Percentiles rank a stretch among this genome's conserved stretches.
Evolutionary conservation across 495 filamentous ascomycete genomes (phyloP).

Genomic region (Hypoxylon lienhwacheense): DNA sequence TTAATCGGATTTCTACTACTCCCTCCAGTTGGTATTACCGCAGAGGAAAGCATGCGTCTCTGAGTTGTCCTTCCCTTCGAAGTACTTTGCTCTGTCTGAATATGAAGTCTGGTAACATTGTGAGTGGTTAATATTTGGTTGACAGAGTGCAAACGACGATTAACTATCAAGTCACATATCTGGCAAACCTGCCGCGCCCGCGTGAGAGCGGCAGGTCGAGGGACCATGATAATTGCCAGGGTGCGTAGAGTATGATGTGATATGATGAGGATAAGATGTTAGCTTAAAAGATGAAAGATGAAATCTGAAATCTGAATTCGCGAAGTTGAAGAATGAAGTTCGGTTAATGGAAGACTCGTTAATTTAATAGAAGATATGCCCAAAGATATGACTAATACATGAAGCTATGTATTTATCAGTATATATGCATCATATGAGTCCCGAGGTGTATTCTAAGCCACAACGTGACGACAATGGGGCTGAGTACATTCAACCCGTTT

Average conservation of each 20-base stretch:
- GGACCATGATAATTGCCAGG: conserved; percentile 13
- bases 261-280: not conserved
- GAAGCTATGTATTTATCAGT: too few species aligned
- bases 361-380: too few species aligned
- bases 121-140: conserved; percentile 10
- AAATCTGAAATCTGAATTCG: not conserved
- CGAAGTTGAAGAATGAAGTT: not conserved
- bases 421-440: not conserved
- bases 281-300: not conserved
- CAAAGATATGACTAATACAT: too few species aligned
- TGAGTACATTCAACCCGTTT: conserved; percentile 8
- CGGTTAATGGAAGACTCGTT: conserved; percentile 15
- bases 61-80: not conserved
- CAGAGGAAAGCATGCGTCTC: conserved; percentile 16
- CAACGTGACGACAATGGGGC: conserved; percentile 28
- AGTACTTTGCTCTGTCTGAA: not conserved
- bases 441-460: conserved; percentile 18
- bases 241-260: not conserved
- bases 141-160: conserved; percentile 19
- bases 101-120: conserved; percentile 11
- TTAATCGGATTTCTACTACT: not conserved
- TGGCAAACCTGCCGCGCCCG: conserved; percentile 31
- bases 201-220: conserved; percentile 17
- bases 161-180: conserved; percentile 35
- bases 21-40: conserved; percentile 15